Percentiles rank a stretch among this genome's conserved stretches.
phyloP scores from a whole-genome alignment of 495 filamentous ascomycete genomes.

The Beverwykella pulmonaria region DNA sequence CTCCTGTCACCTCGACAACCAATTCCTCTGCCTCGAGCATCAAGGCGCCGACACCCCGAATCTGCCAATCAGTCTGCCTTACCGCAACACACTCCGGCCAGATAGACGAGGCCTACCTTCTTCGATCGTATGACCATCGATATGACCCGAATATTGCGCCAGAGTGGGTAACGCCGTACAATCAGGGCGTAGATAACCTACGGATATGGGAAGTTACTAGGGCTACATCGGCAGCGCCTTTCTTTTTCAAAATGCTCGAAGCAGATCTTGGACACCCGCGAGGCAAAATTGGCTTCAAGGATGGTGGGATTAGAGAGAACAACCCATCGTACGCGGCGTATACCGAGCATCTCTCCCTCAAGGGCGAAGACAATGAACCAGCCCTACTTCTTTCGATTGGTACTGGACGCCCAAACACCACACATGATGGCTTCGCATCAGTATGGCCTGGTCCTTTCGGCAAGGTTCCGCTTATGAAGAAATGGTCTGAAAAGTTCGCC shows the following conservation, averaged over 20 bases:
- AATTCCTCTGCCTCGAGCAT: conserved; percentile 19
- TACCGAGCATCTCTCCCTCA: conserved; percentile 45
- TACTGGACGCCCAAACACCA: conserved; percentile 46
- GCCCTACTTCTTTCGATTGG: conserved; percentile 46
- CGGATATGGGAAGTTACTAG: conserved; percentile 57
- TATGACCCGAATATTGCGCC: conserved; percentile 42
- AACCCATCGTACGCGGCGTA: conserved; percentile 48
- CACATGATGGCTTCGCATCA: conserved; percentile 46
- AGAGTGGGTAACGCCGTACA: conserved; percentile 48
- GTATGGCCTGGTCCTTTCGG: conserved; percentile 48
- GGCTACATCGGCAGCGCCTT: conserved; percentile 57
- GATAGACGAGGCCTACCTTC: conserved; percentile 48
- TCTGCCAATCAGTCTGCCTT: conserved; percentile 50
- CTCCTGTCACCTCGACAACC: background rate
- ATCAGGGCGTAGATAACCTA: conserved; percentile 49
- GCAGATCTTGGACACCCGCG: conserved; percentile 39
- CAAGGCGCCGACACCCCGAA: conserved; percentile 38
- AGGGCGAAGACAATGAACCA: conserved; percentile 42
- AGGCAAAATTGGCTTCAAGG: conserved; percentile 45
- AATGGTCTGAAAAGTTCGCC: conserved; percentile 49
- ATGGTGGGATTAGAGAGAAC: conserved; percentile 51
- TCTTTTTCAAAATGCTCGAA: conserved; percentile 53
- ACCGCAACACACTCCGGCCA: conserved; percentile 48
- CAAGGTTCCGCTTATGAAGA: conserved; percentile 38
- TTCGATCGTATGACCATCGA: conserved; percentile 49